Base-by-base conservation (phyloP, 1,284 basidiomycete genomes). In the Mycosarcoma maydis region DNA sequence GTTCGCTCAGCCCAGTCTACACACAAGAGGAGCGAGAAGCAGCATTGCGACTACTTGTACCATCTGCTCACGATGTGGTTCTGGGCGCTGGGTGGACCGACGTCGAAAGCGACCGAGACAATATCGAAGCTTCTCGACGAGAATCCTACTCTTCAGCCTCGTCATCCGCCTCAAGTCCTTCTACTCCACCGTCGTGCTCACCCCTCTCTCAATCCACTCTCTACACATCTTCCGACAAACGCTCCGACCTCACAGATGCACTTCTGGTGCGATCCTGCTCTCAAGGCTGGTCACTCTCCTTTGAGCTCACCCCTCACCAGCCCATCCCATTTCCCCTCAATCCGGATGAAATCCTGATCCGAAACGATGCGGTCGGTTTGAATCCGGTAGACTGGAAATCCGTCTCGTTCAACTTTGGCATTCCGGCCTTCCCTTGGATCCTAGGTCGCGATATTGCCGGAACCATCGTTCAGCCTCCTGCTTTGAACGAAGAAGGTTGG, bases 371-470 rank as follows among this genome's bases (percentile, higher is more conserved):
- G 4, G 71, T 76, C 5, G 76, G 76, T 7, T 49, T 78, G 3
- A 78, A 78, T 45, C 76, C 75, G 0, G 75, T 78, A 13, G 75
- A 78, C 67, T 76, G 62, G 52, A 76, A 78, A 41, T 50, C 40
- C 13, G 60, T 78, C 19, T 59, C 58, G 33, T 78, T 57, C 61
- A 66, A 69, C 40, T 78, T 78, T 67, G 76, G 76, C 33, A 76
- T 77, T 39, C 64, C 64, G 6, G 54, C 59, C 2, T 65, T 65
- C 5, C 76, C 76, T n/a, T 76, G 75, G 75, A 82, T 84, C 20
- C 80, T 84, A 0, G 85, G 85, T n/a, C 83, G 85, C 71, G 84
- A 85, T 56, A 82, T 84, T 53, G 76, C 83, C 17, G 85, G 85
- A 6, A 80, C 78, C 16, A 83, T 86, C 51, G 83, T 84, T 23